Evolutionary conservation across 768 basidiomycete species (phyloP), one percentile per base, ranked within the genome.

Genomic region (Pulveroboletus sp.): DNA sequence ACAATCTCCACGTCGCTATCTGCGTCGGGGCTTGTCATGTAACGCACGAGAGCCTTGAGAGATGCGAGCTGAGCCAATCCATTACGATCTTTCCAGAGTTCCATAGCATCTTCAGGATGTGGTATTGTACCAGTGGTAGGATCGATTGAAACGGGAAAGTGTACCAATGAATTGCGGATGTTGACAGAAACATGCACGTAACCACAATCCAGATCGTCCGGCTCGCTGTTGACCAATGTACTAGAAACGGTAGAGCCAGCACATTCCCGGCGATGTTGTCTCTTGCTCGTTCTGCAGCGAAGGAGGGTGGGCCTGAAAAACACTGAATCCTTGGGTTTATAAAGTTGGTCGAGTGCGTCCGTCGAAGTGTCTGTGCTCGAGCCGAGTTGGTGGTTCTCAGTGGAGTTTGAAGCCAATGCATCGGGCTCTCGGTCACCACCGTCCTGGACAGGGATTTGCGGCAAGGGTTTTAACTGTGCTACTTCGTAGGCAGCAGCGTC

Each of bases 21-120:
- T 9, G 59, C 59, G 34, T 73, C 68, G 34, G 70, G 69, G 3
- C 74, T 73, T 2, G 78, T 76, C 49, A 80, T 65, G 19, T 79
- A 69, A 31, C 69, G 69, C 33, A 79, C 65, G 45, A 79, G 67
- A 32, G 73, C 73, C 13, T 66, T 57, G 32, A 79, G 61, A 7
- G 75, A 71, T 17, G 63, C 66, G 39, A 67, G 70, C 34, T 70
- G 59, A 35, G 56, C 62, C 13, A 69, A 24, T 4, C 67, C 61
- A 13, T 56, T 55, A 11, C 25, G 39, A 47, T 66, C 65, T 31
- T 56, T 54, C 53, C 58, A 69, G 2, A 70, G 34, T 43, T 70
- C 68, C 4, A 54, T 40, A 5, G 25, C 50, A 10, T 69, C 68
- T 19, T 64, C 68, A 7, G 63, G 55, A 31, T 68, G 64, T 27